Evolutionary conservation across 768 basidiomycete genomes (phyloP), one percentile per base, ranked within the genome.

Genomic region (Psilocybe cubensis): DNA sequence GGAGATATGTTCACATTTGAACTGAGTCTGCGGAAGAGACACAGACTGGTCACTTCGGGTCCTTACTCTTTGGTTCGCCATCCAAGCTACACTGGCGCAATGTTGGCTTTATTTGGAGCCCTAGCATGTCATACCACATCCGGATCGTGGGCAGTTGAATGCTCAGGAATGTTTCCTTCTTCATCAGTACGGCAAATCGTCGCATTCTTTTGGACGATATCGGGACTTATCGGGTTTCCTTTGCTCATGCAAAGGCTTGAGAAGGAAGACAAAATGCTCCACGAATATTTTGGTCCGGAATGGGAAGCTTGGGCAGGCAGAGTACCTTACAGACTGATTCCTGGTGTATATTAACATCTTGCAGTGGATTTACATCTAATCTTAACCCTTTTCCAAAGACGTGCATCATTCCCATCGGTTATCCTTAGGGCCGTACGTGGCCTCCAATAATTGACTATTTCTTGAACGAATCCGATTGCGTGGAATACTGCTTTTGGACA

Each of bases 201-300:
- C 12, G 55, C 23, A 20, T 45, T 50, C 14, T 65, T 50, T 24
- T 63, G 59, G 68, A 7, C 66, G 3, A 40, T 63, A 24, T 48
- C 57, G 3, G 44, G 25, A 20, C n/a, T 52, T 2, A 20, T 59
- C 14, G 54, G 48, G n/a, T 14, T 41, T 7, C 20, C 57, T 1
- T 45, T 64, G 3, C 53, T 64, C 28, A 49, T 29, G 2, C 52
- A 59, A 29, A 56, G 76, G 28, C 63, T 72, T 43, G 45, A 57
- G 9, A 65, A 65, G 54, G 76, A 76, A 53, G 75, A 78, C 40
- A 57, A 53, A 11, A 61, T 70, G 43, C 50, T 76, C 52, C 58
- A 58, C 27, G 54, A 62, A 11, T 57, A 64, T 23, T 76, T 76
- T 48, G 72, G 71, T 9, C 43, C 64, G 17, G 63, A 72, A 25